Base-by-base conservation (phyloP, 2,329 filamentous ascomycete genomes). In the Aspergillus jensenii region DNA sequence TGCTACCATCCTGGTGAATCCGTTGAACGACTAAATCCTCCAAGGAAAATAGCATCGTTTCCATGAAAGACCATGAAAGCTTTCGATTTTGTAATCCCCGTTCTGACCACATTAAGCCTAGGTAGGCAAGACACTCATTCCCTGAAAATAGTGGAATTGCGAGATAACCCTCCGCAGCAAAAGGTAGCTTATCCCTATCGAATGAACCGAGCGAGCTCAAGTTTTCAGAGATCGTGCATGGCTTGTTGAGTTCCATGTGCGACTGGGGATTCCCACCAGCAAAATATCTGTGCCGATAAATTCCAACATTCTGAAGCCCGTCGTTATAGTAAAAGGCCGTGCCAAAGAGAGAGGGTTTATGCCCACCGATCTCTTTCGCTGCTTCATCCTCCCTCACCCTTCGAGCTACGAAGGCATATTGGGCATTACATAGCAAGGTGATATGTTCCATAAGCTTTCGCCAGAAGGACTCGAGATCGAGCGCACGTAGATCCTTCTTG, bases 181-280 rank as follows among this genome's bases (percentile, higher is more conserved):
- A 82, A 0, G 86, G 83, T 12, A 89, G 72, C 50, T 78, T 71
- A 65, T 88, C 87, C 48, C 65, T 65, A 5, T 85, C 84, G 63
- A 87, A 87, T 62, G 85, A 79, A 47, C 84, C 81, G 66, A 87
- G 83, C 5, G 84, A 81, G 53, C 78, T 78, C 46, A 90, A 72
- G 43, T 80, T 78, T 56, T 89, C 84, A 0, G 87, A 85, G 21
- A 90, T 84, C 56, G 90, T 73, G 68, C 89, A 87, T 51, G 89
- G 84, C 70, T 89, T 88, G 74, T 89, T 87, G 68, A 90, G 84
- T 63, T 84, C 85, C 87, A 90, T 89, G 68, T 88, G 83, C 37
- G 82, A 82, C 71, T 87, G 87, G 4, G 87, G 87, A 61, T 86
- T 85, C 23, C 81, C 84, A 64, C 86, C 87, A 39, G 85, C 83